Base-by-base conservation (phyloP, 1,284 basidiomycete genomes). In the Caloboletus firmus region DNA sequence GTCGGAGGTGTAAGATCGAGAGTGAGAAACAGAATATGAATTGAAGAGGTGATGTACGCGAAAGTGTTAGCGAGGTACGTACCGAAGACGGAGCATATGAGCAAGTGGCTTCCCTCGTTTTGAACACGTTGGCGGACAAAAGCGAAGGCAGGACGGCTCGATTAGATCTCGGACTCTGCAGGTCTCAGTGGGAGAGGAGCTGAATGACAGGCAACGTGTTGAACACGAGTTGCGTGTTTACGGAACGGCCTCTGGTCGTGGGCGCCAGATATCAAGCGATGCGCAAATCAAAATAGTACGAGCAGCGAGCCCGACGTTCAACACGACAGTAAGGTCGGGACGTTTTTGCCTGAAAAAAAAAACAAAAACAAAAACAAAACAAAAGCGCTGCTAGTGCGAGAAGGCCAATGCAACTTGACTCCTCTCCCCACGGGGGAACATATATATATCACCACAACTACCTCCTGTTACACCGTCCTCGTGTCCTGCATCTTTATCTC, bases 51-150 rank as follows among this genome's bases (percentile, higher is more conserved):
- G 62, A 62, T 69, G 53, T 62, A 55, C 63, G 61, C 60, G 66
- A 60, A 62, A 4, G n/a, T n/a, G 3, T 61, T 65, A 68, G 57
- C 62, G 70, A 66, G 63, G 59, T 58, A 73, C 88, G 76, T 79
- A 89, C 89, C 89, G 87, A 74, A 91, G 88, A 66, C 85, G 86
- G 78, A 88, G 76, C 89, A 91, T 90, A 69, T 67, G 73, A 63
- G 66, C 66, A 62, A 68, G 61, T 59, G 60, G 59, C 51, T 53
- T 58, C 65, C 80, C 83, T 85, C 79, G 81, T 76, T 82, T 80
- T 74, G 71, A 76, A 81, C 85, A 87, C 85, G 85, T 83, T 85
- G 74, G 64, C 67, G 59, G 62, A 56, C 50, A 42, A 48, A 62
- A 55, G 58, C 64, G 50, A 49, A 51, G 47, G 51, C 52, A 57